Base-by-base conservation (phyloP, 2,329 filamentous ascomycete species). In the Decorospora gaudefroyi region DNA sequence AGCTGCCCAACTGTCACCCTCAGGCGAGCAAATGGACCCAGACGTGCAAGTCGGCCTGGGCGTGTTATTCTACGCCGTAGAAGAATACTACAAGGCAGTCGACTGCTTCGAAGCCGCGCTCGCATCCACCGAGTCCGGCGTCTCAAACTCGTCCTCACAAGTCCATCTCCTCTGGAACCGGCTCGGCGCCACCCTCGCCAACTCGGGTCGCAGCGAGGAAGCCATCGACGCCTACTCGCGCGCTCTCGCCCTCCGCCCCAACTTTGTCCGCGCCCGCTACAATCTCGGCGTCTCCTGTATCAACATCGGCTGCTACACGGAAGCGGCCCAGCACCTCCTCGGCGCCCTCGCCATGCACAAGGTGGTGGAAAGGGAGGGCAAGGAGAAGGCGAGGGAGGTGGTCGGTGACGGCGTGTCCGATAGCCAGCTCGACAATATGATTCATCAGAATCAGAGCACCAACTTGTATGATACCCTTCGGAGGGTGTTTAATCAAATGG, bases 41-140 rank as follows among this genome's bases (percentile, higher is more conserved):
- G 93, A 99, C 68, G 93, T 99, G 6, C 95, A 99, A 73, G 93
- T 99, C 46, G 93, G 93, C 1, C 80, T 99, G 1, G 95, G 95
- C 23, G 93, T 99, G 4, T 81, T 99, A 11, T 97, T 99, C 76
- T 99, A 99, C 73, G 93, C 92, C 37, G 90, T 89, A 19, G 93
- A 99, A 72, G 92, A 97, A 67, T 97, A 96, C 75, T 89, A 93
- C 68, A 99, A 99, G 76, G 93, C 93, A 0, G 92, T 99, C 25
- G 93, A 99, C 76, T 99, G 95, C 77, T 99, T 99, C 81, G 88
- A 87, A 42, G 86, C 92, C 1, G 92, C 95, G 0, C 82, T 99
- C 16, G 88, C 89, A 46, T 89, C 84, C 16, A 90, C 88, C 1
- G 90, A 96, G 71, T 81, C 85, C 23, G 93, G 93, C 46, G 83